Conservation (phyloP, 805 yeast genomes). For the Ogataea nitratoaversa region DNA sequence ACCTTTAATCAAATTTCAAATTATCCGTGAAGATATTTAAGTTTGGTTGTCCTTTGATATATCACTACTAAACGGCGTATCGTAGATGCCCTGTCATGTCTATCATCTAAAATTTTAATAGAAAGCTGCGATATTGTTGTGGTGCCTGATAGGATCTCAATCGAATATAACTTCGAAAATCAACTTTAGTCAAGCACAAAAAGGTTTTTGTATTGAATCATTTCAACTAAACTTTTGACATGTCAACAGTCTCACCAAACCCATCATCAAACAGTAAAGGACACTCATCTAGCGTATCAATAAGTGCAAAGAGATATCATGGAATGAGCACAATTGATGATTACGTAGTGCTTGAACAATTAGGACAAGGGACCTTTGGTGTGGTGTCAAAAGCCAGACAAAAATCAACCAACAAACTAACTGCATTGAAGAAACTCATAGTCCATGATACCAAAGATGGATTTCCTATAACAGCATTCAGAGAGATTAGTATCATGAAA, state of each 20-base stretch:
- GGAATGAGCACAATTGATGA: slow-evolving; percentile 31
- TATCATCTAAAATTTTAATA: too few relatives aligned
- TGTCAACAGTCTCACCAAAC: not conserved
- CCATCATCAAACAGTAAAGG: not conserved
- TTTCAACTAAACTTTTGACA: too few relatives aligned
- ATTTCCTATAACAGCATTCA: slow-evolving; percentile 90
- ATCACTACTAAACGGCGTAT: too few relatives aligned
- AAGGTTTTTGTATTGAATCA: too few relatives aligned
- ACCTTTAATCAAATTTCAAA: too few relatives aligned
- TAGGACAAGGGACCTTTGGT: slow-evolving; percentile 87
- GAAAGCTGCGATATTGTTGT: too few relatives aligned
- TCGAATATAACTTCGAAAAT: too few relatives aligned
- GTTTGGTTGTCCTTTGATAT: too few relatives aligned
- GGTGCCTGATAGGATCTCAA: too few relatives aligned
- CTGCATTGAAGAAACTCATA: slow-evolving; percentile 86
- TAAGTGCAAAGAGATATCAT: slow-evolving; percentile 10
- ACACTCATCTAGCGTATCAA: not conserved
- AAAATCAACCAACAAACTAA: slow-evolving; percentile 50
- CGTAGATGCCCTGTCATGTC: too few relatives aligned
- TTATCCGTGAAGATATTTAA: too few relatives aligned
- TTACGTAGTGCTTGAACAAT: slow-evolving; percentile 36
- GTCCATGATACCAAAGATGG: slow-evolving; percentile 73
- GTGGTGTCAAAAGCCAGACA: slow-evolving; percentile 79
- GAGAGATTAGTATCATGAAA: slow-evolving; percentile 85
- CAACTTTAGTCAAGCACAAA: too few relatives aligned